Evolutionary conservation across 2,329 filamentous ascomycete genomes (phyloP).

Genomic region (Aspergillus thermomutatus): DNA sequence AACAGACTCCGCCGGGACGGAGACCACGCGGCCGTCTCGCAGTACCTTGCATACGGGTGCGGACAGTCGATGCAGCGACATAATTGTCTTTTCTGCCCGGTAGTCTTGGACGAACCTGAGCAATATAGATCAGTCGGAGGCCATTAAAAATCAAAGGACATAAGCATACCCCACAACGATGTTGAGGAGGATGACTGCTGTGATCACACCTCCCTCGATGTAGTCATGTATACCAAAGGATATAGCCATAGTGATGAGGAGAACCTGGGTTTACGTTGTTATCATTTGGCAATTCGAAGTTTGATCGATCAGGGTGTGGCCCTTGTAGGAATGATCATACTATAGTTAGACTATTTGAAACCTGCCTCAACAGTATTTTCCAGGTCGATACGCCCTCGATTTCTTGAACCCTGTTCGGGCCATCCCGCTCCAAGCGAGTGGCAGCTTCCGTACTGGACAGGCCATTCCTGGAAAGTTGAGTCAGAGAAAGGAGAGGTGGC

Average conservation of each 20-base stretch:
- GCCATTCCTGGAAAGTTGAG: constrained; percentile 49
- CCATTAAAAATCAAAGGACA: no score
- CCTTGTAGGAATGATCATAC: constrained; percentile 37
- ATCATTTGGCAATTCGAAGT: constrained; percentile 2
- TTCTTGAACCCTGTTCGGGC: constrained; percentile 68
- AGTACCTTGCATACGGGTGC: constrained; percentile 56
- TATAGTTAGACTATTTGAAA: constrained; percentile 72
- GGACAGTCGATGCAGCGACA: constrained; percentile 53
- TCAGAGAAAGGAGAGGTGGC: neutral
- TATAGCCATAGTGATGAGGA: constrained; percentile 70
- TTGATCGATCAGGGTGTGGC: neutral
- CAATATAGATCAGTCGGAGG: neutral
- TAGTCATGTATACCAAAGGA: constrained; percentile 55
- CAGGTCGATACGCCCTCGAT: constrained; percentile 69
- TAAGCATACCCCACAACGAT: constrained; percentile 48
- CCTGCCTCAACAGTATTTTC: constrained; percentile 73
- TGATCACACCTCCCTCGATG: constrained; percentile 58
- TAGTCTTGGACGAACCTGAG: constrained; percentile 56
- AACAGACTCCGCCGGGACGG: constrained; percentile 54
- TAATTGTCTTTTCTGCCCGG: constrained; percentile 58
- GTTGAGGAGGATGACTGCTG: constrained; percentile 57
- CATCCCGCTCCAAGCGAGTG: constrained; percentile 63
- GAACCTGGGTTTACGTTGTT: constrained; percentile 50
- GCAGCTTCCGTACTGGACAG: constrained; percentile 61
- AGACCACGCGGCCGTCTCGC: constrained; percentile 52